Percentiles rank a stretch among this genome's conserved stretches.
phyloP scores from a whole-genome alignment of 1,284 basidiomycete species.

The Mycosarcoma maydis region DNA sequence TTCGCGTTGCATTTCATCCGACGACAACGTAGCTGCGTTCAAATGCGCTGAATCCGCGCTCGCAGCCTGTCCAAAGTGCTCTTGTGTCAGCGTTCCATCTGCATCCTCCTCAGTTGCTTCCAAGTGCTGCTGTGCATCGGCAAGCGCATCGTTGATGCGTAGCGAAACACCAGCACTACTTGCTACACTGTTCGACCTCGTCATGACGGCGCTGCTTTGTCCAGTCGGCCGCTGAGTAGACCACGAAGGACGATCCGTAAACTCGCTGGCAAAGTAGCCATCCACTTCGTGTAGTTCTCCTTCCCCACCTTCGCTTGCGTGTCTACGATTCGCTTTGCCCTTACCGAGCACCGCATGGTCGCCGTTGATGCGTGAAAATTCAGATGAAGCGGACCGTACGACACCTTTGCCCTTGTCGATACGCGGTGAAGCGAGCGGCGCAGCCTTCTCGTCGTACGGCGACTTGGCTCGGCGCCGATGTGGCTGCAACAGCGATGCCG shows the following conservation, averaged over 20 bases:
- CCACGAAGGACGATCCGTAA: constrained; percentile 1
- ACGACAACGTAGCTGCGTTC: not conserved
- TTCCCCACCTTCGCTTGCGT: constrained; percentile 6
- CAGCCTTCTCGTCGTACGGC: constrained; percentile 49
- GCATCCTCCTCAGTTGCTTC: constrained; percentile 18
- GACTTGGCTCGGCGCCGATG: constrained; percentile 31
- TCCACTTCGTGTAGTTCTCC: constrained; percentile 16
- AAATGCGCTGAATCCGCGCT: not conserved
- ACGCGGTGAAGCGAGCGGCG: constrained; percentile 40
- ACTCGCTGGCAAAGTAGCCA: constrained; percentile 25
- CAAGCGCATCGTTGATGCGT: constrained; percentile 34
- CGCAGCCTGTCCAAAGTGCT: constrained; percentile 4
- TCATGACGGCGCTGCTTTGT: constrained; percentile 13
- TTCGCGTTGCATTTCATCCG: not conserved
- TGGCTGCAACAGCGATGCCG: constrained; percentile 17
- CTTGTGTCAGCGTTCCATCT: constrained; percentile 29
- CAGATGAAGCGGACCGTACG: constrained; percentile 27
- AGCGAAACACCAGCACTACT: constrained; percentile 25
- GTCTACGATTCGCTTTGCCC: not conserved
- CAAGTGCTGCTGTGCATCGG: not conserved
- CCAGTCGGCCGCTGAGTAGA: constrained; percentile 2
- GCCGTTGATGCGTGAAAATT: constrained; percentile 6
- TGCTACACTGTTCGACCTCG: constrained; percentile 16
- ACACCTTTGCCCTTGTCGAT: constrained; percentile 49
- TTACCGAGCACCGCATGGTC: not conserved